These are phyloP conservation scores for Penicillium sp. DNA, from an alignment of 2,329 filamentous ascomycete species.

Conservation along the genomic window DNA sequence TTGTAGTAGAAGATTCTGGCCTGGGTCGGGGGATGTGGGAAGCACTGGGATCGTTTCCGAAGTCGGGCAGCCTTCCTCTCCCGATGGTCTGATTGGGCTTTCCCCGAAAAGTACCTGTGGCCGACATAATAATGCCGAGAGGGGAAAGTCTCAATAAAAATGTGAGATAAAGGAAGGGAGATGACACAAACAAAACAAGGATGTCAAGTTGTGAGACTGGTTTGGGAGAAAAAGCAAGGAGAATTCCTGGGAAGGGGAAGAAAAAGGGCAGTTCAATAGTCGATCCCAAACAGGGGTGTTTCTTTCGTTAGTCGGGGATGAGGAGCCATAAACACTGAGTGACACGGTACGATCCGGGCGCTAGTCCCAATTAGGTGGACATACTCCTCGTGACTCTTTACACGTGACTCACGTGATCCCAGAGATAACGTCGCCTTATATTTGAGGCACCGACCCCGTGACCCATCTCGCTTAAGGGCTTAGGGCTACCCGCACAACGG, in stretches of 20 bases:
- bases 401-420: constrained; percentile 11
- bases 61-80: constrained; percentile 52
- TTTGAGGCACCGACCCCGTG: constrained; percentile 18
- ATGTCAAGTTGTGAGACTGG: constrained; percentile 12
- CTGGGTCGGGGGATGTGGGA: constrained; percentile 63
- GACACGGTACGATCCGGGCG: constrained; percentile 17
- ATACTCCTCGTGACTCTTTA: constrained; percentile 8
- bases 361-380: constrained; percentile 14
- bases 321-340: constrained; percentile 19
- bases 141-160: constrained; percentile 17
- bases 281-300: constrained; percentile 27
- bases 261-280: constrained; percentile 24
- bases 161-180: constrained; percentile 8
- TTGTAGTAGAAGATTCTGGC: constrained; percentile 47
- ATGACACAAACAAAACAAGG: constrained; percentile 14
- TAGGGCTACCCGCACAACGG: constrained; percentile 40
- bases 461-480: constrained; percentile 38
- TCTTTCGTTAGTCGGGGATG: constrained; percentile 8
- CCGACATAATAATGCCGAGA: constrained; percentile 50
- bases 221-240: constrained; percentile 12
- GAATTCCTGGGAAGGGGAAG: constrained; percentile 11
- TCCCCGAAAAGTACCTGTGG: constrained; percentile 58
- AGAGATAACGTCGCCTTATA: background rate
- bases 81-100: constrained; percentile 54
- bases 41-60: constrained; percentile 48